These are phyloP conservation scores for Penicillium expansum DNA, from an alignment of 2,329 filamentous ascomycete genomes.

Conservation along the genomic window DNA sequence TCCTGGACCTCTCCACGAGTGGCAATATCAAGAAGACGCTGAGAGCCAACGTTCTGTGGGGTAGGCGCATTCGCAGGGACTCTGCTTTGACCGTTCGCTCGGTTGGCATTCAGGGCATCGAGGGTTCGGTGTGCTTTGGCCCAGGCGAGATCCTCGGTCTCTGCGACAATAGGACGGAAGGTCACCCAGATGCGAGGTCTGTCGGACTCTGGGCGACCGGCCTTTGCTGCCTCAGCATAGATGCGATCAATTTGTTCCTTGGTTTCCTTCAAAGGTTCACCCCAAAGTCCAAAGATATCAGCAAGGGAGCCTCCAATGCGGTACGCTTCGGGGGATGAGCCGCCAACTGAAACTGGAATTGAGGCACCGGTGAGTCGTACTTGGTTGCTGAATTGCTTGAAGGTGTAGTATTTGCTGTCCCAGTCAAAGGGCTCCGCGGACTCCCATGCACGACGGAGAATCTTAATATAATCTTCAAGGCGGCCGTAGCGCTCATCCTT, in stretches of 20 bases:
- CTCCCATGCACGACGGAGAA: conserved; percentile 58
- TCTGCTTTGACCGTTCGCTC: conserved; percentile 36
- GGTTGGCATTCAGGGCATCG: conserved; percentile 50
- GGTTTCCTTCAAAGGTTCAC: conserved; percentile 62
- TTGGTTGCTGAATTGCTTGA: conserved; percentile 57
- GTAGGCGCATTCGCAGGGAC: conserved; percentile 31
- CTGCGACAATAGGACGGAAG: conserved; percentile 60
- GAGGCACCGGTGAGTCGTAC: conserved; percentile 54
- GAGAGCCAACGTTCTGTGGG: conserved; percentile 60
- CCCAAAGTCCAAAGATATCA: conserved; percentile 64
- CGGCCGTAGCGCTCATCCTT: conserved; percentile 59
- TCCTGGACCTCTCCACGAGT: conserved; percentile 55
- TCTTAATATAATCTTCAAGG: conserved; percentile 61
- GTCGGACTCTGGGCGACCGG: conserved; percentile 53
- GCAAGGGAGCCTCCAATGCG: conserved; percentile 57
- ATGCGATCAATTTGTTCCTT: conserved; percentile 62
- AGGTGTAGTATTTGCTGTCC: conserved; percentile 59
- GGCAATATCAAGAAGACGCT: conserved; percentile 59
- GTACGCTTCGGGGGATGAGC: conserved; percentile 59
- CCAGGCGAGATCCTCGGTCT: conserved; percentile 63
- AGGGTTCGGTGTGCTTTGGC: conserved; percentile 58
- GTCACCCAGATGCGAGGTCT: conserved; percentile 62
- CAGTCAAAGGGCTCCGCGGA: conserved; percentile 60
- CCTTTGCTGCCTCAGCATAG: conserved; percentile 58
- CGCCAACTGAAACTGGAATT: conserved; percentile 60